Percentiles rank a stretch among this genome's conserved stretches.
Evolutionary conservation across 1,284 basidiomycete species (phyloP).

Genomic region (Boletellus deceptivus): DNA sequence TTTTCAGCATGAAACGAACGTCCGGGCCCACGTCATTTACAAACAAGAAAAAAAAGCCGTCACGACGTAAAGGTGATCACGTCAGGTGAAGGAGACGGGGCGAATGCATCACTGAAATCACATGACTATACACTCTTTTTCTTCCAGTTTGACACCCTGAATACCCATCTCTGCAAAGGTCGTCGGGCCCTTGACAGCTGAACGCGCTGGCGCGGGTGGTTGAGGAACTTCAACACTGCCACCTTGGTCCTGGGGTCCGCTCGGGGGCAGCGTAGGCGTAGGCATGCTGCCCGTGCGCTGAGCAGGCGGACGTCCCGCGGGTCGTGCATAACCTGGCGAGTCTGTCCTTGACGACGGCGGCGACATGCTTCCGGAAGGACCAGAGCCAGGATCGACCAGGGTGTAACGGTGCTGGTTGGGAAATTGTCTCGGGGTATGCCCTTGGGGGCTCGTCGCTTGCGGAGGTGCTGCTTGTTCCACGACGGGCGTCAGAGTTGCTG

Average conservation of each 20-base stretch:
- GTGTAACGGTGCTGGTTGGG: constrained; percentile 42
- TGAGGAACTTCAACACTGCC: constrained; percentile 4
- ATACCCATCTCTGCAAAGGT: constrained; percentile 96
- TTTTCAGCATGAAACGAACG: too few relatives aligned
- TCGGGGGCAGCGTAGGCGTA: constrained; percentile 7
- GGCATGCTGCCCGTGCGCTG: constrained; percentile 25
- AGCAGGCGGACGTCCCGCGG: constrained; percentile 26
- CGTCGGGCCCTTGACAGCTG: constrained; percentile 48
- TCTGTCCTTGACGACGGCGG: constrained; percentile 15
- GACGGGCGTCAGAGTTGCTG: constrained; percentile 10
- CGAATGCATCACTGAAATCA: constrained; percentile 32
- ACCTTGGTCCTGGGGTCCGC: constrained; percentile 2
- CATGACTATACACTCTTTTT: constrained; percentile 84
- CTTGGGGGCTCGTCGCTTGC: constrained; percentile 6
- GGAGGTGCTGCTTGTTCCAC: constrained; percentile 12
- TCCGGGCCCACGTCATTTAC: too few relatives aligned
- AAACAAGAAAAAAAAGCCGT: background rate
- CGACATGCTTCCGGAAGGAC: constrained; percentile 5
- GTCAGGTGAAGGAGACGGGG: too few relatives aligned
- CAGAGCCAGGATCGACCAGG: constrained; percentile 37
- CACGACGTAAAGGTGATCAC: too few relatives aligned
- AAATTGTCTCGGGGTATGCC: constrained; percentile 19
- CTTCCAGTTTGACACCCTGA: constrained; percentile 66
- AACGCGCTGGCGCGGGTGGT: background rate
- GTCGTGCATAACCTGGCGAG: constrained; percentile 26